Evolutionary conservation across 2,329 filamentous ascomycete species (phyloP), one percentile per base, ranked within the genome.

Genomic region (Cucurbitaria berberidis): DNA sequence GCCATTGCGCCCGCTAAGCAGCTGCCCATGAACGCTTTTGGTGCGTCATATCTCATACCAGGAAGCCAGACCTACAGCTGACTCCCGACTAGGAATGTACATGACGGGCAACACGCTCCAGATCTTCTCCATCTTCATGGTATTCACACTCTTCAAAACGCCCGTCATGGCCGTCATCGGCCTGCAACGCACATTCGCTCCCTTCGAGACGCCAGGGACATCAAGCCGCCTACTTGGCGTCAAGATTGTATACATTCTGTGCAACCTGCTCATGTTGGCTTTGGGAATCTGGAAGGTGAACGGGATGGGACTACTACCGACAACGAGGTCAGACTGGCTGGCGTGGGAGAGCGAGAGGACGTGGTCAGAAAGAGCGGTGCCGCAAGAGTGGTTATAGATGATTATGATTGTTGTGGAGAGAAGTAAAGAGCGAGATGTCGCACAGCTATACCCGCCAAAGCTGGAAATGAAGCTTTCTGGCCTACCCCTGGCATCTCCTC

Each of bases 61-160:
- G 22, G 47, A 26, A n/a, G 6, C 29, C 16, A 18, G 11, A 45
- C 42, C 13, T 24, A 13, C 4, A 13, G 29, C 53, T 48, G 34
- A 60, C 41, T 9, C 22, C 49, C 53, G 15, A 48, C 6, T 24
- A 77, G 74, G 75, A 88, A 98, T 98, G 92, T 99, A 99, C 84
- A 99, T 99, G 95, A 96, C 93, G 27, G 95, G 95, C 69, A 99
- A 98, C 80, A 92, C 91, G 57, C 85, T 99, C 41, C 95, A 99
- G 75, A 98, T 99, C 63, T 99, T 99, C 81, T 96, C 90, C 77
- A 98, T 99, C 78, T 98, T 98, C 91, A 99, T 98, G 93, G 93
- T 98, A 16, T 93, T 93, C 69, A 98, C 97, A 89, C 88, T 96
- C 40, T 99, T 99, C 84, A 98, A 98, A 82, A 96, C 90, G 63